A percentile compares a stretch with the other conserved stretches of the same genome.
phyloP scores from a whole-genome alignment of 148 eudicot species.

The Linanthus parryae region DNA sequence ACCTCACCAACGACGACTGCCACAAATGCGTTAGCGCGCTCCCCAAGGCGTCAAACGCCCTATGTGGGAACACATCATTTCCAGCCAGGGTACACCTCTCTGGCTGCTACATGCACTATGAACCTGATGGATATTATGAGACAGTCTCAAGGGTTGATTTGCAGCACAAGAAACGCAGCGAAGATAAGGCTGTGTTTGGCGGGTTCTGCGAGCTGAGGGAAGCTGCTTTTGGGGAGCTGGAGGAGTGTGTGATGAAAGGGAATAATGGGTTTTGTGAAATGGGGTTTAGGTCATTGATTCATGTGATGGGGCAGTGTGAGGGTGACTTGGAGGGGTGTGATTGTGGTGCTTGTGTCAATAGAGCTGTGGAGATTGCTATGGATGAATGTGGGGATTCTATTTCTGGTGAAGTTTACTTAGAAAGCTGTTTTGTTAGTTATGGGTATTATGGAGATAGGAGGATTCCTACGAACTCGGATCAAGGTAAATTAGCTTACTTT shows the following conservation, averaged over 20 bases:
- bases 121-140: conserved; percentile 14
- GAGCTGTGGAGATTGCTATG: conserved; percentile 28
- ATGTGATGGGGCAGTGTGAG: conserved; percentile 39
- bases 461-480: conserved; percentile 5
- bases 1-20: conserved; percentile 23
- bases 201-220: conserved; percentile 22
- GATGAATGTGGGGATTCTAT: conserved; percentile 37
- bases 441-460: conserved; percentile 11
- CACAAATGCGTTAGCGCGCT: conserved; percentile 15
- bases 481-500: conserved; percentile 6
- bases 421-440: conserved; percentile 36
- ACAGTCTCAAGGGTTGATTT: conserved; percentile 13
- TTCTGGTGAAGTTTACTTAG: conserved; percentile 39
- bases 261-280: conserved; percentile 28
- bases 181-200: neutral
- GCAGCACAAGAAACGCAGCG: conserved; percentile 28
- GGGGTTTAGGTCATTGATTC: conserved; percentile 16
- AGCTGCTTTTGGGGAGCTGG: conserved; percentile 30
- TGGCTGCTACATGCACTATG: conserved; percentile 29
- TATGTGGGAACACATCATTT: conserved; percentile 13
- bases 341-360: conserved; percentile 41
- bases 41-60: neutral
- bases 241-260: conserved; percentile 16
- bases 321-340: conserved; percentile 32
- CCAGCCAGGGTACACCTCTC: conserved; percentile 34